Percentiles rank a stretch among this genome's conserved stretches.
phyloP scores from a whole-genome alignment of 495 filamentous ascomycete species.

The Penicillium nucicola region DNA sequence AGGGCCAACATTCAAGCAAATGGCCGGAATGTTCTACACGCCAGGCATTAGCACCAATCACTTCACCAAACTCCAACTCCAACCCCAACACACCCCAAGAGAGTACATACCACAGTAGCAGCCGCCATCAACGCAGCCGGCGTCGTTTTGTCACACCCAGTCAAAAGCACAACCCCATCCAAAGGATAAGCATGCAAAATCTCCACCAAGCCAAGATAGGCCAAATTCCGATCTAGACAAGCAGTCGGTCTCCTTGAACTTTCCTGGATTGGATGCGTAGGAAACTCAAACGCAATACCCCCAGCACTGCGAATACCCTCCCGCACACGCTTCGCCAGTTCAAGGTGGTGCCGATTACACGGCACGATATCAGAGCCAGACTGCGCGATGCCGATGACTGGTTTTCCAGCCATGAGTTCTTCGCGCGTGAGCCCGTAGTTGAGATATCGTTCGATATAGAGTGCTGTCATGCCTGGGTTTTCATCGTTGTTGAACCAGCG shows the following conservation, averaged over 20 bases:
- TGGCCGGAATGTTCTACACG: slow-evolving; percentile 47
- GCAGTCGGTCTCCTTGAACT: slow-evolving; percentile 46
- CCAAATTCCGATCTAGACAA: slow-evolving; percentile 50
- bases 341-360: slow-evolving; percentile 51
- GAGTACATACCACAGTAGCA: slow-evolving; percentile 44
- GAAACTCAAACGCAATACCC: slow-evolving; percentile 53
- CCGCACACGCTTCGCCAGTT: slow-evolving; percentile 49
- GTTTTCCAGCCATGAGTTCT: slow-evolving; percentile 50
- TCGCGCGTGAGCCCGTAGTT: slow-evolving; percentile 52
- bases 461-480: slow-evolving; percentile 46
- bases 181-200: slow-evolving; percentile 49
- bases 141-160: slow-evolving; percentile 55
- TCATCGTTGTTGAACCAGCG: no score
- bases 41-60: not conserved
- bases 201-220: slow-evolving; percentile 49
- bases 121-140: slow-evolving; percentile 55
- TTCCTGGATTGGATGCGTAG: slow-evolving; percentile 54
- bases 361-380: slow-evolving; percentile 52
- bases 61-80: no score
- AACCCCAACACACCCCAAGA: not conserved
- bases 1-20: slow-evolving; percentile 52
- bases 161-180: slow-evolving; percentile 52
- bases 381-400: slow-evolving; percentile 54
- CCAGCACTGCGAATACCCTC: slow-evolving; percentile 51
- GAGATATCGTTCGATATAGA: slow-evolving; percentile 52